Percentiles rank a stretch among this genome's conserved stretches.
phyloP scores from a whole-genome alignment of 164 flowering plant species.

The grape (Vitis vinifera) region ASM3070453v1 NC_081808.1:24323001-24323500 shows the following conservation, averaged over 20 bases:
- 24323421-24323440: neutral
- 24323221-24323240: slow-evolving; percentile 18
- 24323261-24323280: slow-evolving; percentile 9
- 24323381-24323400: neutral
- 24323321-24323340: slow-evolving; percentile 1
- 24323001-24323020: slow-evolving; percentile 77
- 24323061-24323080: slow-evolving; percentile 5
- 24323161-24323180: slow-evolving; percentile 12
- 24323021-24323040: slow-evolving; percentile 79
- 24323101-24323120: slow-evolving; percentile 16
- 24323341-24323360: slow-evolving; percentile 4
- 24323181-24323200: slow-evolving; percentile 6
- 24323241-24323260: slow-evolving; percentile 18
- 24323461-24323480: neutral
- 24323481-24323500: too few relatives aligned
- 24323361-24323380: neutral
- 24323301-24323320: slow-evolving; percentile 7
- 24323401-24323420: too few relatives aligned
- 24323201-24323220: slow-evolving; percentile 6
- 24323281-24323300: slow-evolving; percentile 2
- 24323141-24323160: slow-evolving; percentile 17
- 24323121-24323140: slow-evolving; percentile 7
- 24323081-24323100: neutral
- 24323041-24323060: slow-evolving; percentile 52
- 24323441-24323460: neutral